Evolutionary conservation across 768 basidiomycete genomes (phyloP), one percentile per base, ranked within the genome.

Genomic region (Pulveroboletus sp.): DNA sequence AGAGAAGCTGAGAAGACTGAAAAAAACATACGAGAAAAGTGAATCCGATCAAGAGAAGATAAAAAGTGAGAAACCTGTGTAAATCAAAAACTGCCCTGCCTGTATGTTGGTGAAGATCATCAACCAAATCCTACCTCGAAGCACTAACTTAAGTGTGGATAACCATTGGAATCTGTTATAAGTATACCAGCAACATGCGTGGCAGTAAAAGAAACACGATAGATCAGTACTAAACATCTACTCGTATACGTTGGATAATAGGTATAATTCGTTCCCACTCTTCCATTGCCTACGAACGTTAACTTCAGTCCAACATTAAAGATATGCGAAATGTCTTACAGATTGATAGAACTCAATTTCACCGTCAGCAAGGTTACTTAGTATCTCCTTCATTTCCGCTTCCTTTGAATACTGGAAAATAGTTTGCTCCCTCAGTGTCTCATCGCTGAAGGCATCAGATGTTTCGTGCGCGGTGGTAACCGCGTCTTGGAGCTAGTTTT

Each of bases 221-320:
- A 58, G 44, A 60, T 61, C 55, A 51, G 42, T 56, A 46, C 73
- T 80, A 91, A 65, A 91, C 82, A 70, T 93, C 92, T 71, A 95
- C 93, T 47, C 90, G 84, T 73, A 95, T 95, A 49, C 90, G 87
- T 69, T 94, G 90, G 63, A 95, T 84, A 59, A 93, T 74, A 59
- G 93, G 89, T 77, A 93, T 92, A 64, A 94, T 87, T 69, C 88
- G 77, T 47, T 97, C 93, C 93, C 93, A 97, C 68, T 97, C 93
- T 59, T 97, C 92, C 89, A 95, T 93, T 47, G 90, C 83, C 86
- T 92, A 56, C 17, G 45, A 37, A 46, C 43, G 44, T 43, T 39
- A 41, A 46, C 28, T 53, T 47, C 41, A 51, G 49, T 28, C 42
- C 38, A 27, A 24, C 11, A 57, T 15, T 33, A 21, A 44, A 46